Base-by-base conservation (phyloP, 768 basidiomycete species). In the Hirschioporus abietinus region DNA sequence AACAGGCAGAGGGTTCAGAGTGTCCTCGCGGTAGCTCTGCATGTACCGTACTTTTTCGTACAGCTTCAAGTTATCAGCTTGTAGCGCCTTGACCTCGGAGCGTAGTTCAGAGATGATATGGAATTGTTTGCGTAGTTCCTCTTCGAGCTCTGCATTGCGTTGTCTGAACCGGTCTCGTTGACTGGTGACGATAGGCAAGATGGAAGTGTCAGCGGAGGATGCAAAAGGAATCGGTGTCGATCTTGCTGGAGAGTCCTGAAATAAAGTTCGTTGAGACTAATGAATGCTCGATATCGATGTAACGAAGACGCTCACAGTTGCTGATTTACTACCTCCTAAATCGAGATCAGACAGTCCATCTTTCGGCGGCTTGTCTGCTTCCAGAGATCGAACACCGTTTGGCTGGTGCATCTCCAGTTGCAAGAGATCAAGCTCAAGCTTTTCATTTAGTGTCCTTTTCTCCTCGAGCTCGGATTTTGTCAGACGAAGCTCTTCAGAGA, bases 31-130 rank as follows among this genome's bases (percentile, higher is more conserved):
- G 73, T 99, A 99, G 68, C 91, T 93, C 76, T 99, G 96, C 89
- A 98, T 97, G 75, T 99, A 99, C 68, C 96, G 88, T 64, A 99
- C 96, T 80, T 99, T 99, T 78, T 99, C 97, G 77, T 99, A 99
- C 67, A 99, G 80, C 76, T 99, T 99, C 60, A 99, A 85, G 75
- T 99, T 99, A 77, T 99, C 97, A 1, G 89, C 83, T 77, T 99
- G 96, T 52, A 99, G 83, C 65, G 86, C 87, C 76, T 96, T 95
- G 78, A 95, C 88, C 78, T 99, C 97, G 26, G 88, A 79, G 20
- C 96, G 89, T n/a, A 99, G 81, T 72, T 97, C 96, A 0, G 95
- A 94, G 67, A 99, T 96, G 66, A 89, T 86, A 68, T 95, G 93
- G 80, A 92, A 96, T 77, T 99, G 97, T 71, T 92, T 95, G 62